Percentiles rank a stretch among this genome's conserved stretches.
Conservation (phyloP, 163 green algal genomes). For the Chloromonas sp. region DNA sequence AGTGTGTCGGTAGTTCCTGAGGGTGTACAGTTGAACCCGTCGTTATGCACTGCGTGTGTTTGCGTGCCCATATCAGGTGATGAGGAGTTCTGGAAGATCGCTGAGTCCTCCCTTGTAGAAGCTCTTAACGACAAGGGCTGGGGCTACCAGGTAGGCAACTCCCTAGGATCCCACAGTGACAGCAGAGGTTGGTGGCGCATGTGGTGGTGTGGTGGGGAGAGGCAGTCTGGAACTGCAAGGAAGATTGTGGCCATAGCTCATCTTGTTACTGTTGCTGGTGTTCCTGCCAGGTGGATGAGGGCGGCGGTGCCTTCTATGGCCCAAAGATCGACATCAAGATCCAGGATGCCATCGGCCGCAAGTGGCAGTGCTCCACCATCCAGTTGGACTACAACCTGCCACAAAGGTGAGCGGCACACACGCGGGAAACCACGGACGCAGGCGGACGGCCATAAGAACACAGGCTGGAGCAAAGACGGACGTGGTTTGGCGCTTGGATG, state of each 20-base stretch:
- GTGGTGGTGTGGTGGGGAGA: not conserved
- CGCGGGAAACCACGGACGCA: no score
- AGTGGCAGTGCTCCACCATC: slow-evolving; percentile 98
- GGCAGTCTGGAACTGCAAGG: not conserved
- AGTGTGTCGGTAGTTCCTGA: no score
- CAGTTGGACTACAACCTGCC: slow-evolving; percentile 99
- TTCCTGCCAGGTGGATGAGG: slow-evolving; percentile 36
- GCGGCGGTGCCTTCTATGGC: slow-evolving; percentile 95
- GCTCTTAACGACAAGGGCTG: slow-evolving; percentile 81
- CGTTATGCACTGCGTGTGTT: no score
- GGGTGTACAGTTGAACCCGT: no score
- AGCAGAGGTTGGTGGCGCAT: slow-evolving; percentile 28
- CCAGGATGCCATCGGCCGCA: slow-evolving; percentile 90
- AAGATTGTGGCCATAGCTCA: not conserved
- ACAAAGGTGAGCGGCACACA: slow-evolving; percentile 45
- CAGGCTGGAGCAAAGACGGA: no score
- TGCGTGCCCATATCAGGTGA: slow-evolving; percentile 6
- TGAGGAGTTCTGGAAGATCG: slow-evolving; percentile 81
- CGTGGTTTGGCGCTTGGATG: no score
- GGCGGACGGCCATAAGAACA: no score
- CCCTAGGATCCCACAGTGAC: no score
- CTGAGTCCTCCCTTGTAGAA: slow-evolving; percentile 70
- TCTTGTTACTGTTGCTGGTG: not conserved
- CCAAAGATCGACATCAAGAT: slow-evolving; percentile 99
- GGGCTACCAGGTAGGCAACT: slow-evolving; percentile 46